phyloP scores from a whole-genome alignment of 108 stramenopile genomes.

The Cyclotella sp. region DNA sequence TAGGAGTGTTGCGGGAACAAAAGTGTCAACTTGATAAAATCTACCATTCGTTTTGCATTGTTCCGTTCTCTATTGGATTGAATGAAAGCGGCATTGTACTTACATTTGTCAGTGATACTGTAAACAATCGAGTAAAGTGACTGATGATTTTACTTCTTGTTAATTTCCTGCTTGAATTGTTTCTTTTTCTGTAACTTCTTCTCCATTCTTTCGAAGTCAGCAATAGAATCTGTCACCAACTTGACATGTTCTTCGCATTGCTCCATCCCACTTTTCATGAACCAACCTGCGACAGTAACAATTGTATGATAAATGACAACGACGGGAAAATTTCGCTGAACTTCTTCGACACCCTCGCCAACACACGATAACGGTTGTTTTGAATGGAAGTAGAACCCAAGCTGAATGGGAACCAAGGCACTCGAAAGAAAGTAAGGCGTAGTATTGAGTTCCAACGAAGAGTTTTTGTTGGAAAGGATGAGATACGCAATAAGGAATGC shows the following conservation, averaged over 20 bases:
- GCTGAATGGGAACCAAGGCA: slow-evolving; percentile 40
- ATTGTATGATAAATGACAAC: slow-evolving; percentile 69
- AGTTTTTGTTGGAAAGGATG: slow-evolving; percentile 14
- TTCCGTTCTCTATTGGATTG: too few species aligned
- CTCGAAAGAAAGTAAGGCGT: slow-evolving; percentile 37
- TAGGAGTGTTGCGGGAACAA: slow-evolving; percentile 32
- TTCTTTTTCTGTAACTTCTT: slow-evolving; percentile 31
- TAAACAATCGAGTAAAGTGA: background rate
- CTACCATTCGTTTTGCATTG: too few species aligned
- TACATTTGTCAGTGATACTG: background rate
- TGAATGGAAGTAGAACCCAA: slow-evolving; percentile 48
- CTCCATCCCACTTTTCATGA: slow-evolving; percentile 59
- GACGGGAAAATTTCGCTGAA: slow-evolving; percentile 59
- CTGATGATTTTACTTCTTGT: background rate
- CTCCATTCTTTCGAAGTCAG: slow-evolving; percentile 40
- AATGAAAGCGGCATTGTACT: background rate
- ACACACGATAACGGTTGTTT: slow-evolving; percentile 28
- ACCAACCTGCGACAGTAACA: slow-evolving; percentile 52
- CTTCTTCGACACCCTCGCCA: slow-evolving; percentile 5
- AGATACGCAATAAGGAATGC: slow-evolving; percentile 37
- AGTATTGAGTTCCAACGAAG: slow-evolving; percentile 33
- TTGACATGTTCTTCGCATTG: slow-evolving; percentile 51
- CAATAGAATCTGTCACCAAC: slow-evolving; percentile 36
- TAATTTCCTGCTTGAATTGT: background rate
- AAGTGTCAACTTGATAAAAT: slow-evolving; percentile 38